A percentile compares a stretch with the other conserved stretches of the same genome.
Conservation (phyloP, 805 yeast species). For the Maudiozyma barnettii region DNA sequence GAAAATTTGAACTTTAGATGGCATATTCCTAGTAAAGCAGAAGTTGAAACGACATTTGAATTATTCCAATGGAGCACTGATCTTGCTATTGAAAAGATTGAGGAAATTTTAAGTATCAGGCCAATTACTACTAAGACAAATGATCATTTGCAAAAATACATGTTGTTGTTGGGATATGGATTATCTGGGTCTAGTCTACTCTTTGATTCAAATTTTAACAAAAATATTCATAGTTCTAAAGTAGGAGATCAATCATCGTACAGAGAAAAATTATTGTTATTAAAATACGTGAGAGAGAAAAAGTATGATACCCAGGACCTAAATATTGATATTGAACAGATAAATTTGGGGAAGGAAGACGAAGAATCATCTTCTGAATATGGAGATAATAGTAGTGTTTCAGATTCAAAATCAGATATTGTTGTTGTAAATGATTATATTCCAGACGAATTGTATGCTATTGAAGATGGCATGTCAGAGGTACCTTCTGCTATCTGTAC, state of each 20-base stretch:
- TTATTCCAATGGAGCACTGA: slow-evolving; percentile 43
- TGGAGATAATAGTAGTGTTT: slow-evolving; percentile 19
- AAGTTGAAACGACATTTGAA: slow-evolving; percentile 51
- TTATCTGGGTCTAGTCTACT: slow-evolving; percentile 63
- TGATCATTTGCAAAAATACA: slow-evolving; percentile 47
- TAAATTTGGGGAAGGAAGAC: slow-evolving; percentile 22
- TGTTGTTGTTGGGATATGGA: slow-evolving; percentile 49
- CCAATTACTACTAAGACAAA: slow-evolving; percentile 17
- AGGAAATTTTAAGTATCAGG: slow-evolving; percentile 20
- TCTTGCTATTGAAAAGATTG: slow-evolving; percentile 36
- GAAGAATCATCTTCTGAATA: slow-evolving; percentile 14
- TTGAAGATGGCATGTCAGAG: slow-evolving; percentile 37
- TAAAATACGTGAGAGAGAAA: slow-evolving; percentile 31
- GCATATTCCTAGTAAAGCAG: slow-evolving; percentile 58
- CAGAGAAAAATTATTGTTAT: slow-evolving; percentile 7
- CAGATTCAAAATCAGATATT: slow-evolving; percentile 15
- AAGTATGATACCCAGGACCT: slow-evolving; percentile 29
- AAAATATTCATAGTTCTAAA: slow-evolving; percentile 6
- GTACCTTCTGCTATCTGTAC: slow-evolving; percentile 30
- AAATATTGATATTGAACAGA: slow-evolving; percentile 32
- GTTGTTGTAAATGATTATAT: slow-evolving; percentile 17
- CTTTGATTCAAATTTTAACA: slow-evolving; percentile 62
- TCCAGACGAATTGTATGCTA: slow-evolving; percentile 22
- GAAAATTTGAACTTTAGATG: slow-evolving; percentile 54
- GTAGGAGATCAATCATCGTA: slow-evolving; percentile 7